A percentile compares a stretch with the other conserved stretches of the same genome.
These are phyloP conservation scores for Raphanus sativus DNA, from an alignment of 345 rosid species.

Conservation along the genomic window DNA sequence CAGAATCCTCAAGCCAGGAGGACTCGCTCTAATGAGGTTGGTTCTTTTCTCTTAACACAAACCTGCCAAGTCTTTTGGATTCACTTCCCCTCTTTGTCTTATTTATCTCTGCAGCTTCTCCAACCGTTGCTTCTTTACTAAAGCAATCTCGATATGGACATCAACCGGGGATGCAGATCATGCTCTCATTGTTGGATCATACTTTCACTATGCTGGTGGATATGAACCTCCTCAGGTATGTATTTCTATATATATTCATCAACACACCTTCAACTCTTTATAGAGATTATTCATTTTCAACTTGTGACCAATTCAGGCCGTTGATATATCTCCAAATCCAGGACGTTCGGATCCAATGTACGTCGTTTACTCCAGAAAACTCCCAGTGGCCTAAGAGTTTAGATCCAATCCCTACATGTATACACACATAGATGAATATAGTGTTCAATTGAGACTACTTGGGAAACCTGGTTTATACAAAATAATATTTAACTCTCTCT, in stretches of 20 bases:
- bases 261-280: background rate
- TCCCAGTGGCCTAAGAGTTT: constrained; percentile 40
- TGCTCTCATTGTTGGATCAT: constrained; percentile 76
- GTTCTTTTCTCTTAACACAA: constrained; percentile 34
- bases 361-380: constrained; percentile 74
- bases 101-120: constrained; percentile 61
- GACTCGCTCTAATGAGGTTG: constrained; percentile 85
- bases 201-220: constrained; percentile 88
- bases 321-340: constrained; percentile 87
- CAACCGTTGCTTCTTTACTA: constrained; percentile 83
- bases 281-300: background rate
- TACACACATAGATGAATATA: background rate
- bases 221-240: constrained; percentile 85
- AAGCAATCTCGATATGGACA: constrained; percentile 94
- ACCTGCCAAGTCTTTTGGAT: constrained; percentile 13
- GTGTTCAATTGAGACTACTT: background rate
- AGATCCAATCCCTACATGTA: background rate
- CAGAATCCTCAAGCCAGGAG: constrained; percentile 81
- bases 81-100: background rate
- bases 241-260: constrained; percentile 12
- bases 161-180: constrained; percentile 91
- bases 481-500: constrained; percentile 4
- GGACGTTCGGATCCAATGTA: constrained; percentile 87
- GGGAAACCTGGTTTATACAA: background rate
- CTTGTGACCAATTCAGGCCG: constrained; percentile 56